Percentiles rank a stretch among this genome's conserved stretches.
These are phyloP conservation scores for Leishmania guyanensis DNA, from an alignment of 208 protist genomes.

Conservation along the genomic window DNA sequence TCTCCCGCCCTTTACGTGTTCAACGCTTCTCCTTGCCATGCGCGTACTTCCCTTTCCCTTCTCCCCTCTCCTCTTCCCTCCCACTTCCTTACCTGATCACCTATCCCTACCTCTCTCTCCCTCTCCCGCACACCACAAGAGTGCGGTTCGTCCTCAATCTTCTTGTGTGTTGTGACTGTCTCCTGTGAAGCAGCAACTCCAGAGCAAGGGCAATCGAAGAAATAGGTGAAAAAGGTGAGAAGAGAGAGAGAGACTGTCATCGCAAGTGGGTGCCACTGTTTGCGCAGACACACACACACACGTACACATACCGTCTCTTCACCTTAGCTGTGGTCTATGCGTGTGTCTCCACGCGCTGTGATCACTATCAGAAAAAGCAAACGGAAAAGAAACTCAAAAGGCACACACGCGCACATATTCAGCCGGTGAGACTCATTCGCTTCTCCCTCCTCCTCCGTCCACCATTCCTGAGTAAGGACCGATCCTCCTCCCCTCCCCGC, in stretches of 20 bases:
- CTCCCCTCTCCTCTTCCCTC: neutral
- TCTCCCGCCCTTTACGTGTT: neutral
- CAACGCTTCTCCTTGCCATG: neutral
- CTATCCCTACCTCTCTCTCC: neutral
- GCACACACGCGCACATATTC: neutral
- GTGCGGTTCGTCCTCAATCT: neutral
- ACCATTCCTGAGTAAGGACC: neutral
- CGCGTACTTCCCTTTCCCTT: neutral
- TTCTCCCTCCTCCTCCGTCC: neutral
- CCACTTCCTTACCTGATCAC: neutral
- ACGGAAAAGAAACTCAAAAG: neutral
- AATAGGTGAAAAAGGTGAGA: too few species aligned
- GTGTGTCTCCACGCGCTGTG: slow-evolving; percentile 11
- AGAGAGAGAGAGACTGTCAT: neutral
- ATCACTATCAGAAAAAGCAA: neutral
- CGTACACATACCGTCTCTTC: neutral
- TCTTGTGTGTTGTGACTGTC: neutral
- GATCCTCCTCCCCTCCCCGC: neutral
- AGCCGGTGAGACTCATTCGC: neutral
- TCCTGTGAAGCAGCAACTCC: neutral
- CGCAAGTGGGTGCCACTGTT: neutral
- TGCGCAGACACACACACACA: neutral
- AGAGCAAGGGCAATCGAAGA: neutral
- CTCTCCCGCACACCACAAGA: neutral
- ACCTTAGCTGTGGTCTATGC: neutral